Base-by-base conservation (phyloP, 192 early-diverging fungal species). In the Coemansia asiatica region DNA sequence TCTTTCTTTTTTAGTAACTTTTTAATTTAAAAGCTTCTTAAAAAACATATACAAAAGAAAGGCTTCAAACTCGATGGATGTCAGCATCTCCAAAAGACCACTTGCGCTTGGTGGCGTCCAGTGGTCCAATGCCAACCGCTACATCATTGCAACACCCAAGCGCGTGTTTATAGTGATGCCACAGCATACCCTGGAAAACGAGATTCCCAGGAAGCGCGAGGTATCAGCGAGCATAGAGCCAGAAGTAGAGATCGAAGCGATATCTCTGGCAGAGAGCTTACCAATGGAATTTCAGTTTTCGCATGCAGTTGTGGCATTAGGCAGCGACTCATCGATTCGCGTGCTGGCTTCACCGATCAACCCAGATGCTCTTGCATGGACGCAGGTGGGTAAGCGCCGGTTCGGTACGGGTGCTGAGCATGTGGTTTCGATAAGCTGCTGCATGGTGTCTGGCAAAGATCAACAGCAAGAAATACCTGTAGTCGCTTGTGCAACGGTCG, bases 81-180 rank as follows among this genome's bases (percentile, higher is more conserved):
- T 75, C 15, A 68, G 56, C 21, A 53, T 71, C 4, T 10, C 9
- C 27, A 54, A 56, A 50, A 55, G 28, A 19, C 79, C 73, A 56
- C 44, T 75, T 6, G 15, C 60, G 5, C 19, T 64, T 12, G 38
- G 58, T 28, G 79, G 73, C 6, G 38, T 72, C 4, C 62, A 60
- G 19, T 75, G 73, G 69, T 71, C 79, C 4, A 63, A 49, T 6
- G 69, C 69, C n/a, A 81, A 75, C 64, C 59, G 64, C 7, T 81
- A 67, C 63, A 61, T 81, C 38, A 56, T 81, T 28, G 73, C 67
- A n/a, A 81, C 69, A 3, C n/a, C 23, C 10, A 23, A 35, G 1
- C 62, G 61, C 10, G 60, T 63, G 35, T 66, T 63, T 23, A 69
- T 81, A 33, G 55, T 67, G 16, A 67, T 60, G 9, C 73, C 79